Percentiles rank a stretch among this genome's conserved stretches.
Conservation (phyloP, 2,329 filamentous ascomycete genomes). For the Ophiocordyceps unilateralis region DNA sequence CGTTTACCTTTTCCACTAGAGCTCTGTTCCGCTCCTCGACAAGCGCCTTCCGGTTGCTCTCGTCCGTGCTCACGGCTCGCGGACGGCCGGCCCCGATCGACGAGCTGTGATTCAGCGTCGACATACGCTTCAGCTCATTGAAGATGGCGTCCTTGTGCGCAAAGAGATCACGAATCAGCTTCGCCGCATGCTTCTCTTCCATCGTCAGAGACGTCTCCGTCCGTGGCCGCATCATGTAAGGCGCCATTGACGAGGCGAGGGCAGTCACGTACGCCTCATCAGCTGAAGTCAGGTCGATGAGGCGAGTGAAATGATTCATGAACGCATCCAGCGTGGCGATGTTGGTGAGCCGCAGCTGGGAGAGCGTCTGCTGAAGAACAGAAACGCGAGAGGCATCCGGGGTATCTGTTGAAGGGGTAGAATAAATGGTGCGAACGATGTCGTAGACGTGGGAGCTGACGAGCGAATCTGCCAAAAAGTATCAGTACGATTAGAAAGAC, state of each 20-base stretch:
- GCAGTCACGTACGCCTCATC: constrained; percentile 69
- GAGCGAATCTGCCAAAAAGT: constrained; percentile 54
- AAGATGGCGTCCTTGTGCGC: constrained; percentile 92
- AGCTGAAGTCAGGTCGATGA: constrained; percentile 92
- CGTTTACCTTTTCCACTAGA: constrained; percentile 49
- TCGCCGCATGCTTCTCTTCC: constrained; percentile 86
- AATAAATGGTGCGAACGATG: constrained; percentile 95
- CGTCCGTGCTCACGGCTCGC: constrained; percentile 83
- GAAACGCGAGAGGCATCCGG: constrained; percentile 67
- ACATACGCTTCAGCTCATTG: constrained; percentile 84
- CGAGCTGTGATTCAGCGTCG: constrained; percentile 47
- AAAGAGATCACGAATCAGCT: constrained; percentile 81
- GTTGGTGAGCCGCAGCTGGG: constrained; percentile 85
- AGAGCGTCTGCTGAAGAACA: constrained; percentile 87
- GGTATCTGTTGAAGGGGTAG: constrained; percentile 58
- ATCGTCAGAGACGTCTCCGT: constrained; percentile 80
- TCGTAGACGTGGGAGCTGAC: constrained; percentile 98
- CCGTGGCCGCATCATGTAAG: constrained; percentile 76
- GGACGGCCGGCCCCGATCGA: constrained; percentile 43
- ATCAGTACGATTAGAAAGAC: background rate
- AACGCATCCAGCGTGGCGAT: constrained; percentile 97
- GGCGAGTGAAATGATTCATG: constrained; percentile 92
- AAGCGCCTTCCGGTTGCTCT: constrained; percentile 82
- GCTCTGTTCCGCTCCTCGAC: constrained; percentile 88
- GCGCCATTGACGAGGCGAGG: constrained; percentile 59